Conservation (phyloP, 164 flowering plant genomes). For the Vitis rupestris region DNA sequence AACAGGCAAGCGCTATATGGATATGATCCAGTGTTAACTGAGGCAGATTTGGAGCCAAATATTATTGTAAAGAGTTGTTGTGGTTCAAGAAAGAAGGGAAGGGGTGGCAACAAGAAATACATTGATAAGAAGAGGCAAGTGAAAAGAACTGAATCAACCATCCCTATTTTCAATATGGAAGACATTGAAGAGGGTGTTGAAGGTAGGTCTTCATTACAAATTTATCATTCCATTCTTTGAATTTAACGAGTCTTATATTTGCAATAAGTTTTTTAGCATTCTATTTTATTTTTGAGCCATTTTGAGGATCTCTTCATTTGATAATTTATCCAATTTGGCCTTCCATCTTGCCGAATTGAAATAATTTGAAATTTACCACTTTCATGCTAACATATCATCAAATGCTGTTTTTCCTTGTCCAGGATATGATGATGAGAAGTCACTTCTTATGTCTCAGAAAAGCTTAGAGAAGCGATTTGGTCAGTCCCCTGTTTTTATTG, state of each 20-base stretch:
- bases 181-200: conserved; percentile 96
- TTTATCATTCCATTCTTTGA: background rate
- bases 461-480: conserved; percentile 96
- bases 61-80: conserved; percentile 86
- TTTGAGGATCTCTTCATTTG: too few species aligned
- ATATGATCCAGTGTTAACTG: conserved; percentile 90
- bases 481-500: conserved; percentile 92
- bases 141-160: conserved; percentile 77
- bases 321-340: too few species aligned
- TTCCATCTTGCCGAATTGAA: too few species aligned
- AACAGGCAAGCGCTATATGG: conserved; percentile 98
- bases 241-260: too few species aligned
- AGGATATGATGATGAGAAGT: conserved; percentile 92
- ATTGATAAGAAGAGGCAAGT: conserved; percentile 66
- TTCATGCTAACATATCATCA: background rate
- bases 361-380: background rate
- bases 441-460: conserved; percentile 97
- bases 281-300: too few species aligned
- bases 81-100: conserved; percentile 88
- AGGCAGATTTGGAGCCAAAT: conserved; percentile 92
- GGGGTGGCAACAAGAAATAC: conserved; percentile 60
- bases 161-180: conserved; percentile 91
- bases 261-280: too few species aligned
- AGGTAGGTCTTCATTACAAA: conserved; percentile 37
- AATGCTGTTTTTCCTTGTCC: conserved; percentile 18